Evolutionary conservation across 305 asterid genomes (phyloP).

Genomic region (Petunia hybrid): DNA sequence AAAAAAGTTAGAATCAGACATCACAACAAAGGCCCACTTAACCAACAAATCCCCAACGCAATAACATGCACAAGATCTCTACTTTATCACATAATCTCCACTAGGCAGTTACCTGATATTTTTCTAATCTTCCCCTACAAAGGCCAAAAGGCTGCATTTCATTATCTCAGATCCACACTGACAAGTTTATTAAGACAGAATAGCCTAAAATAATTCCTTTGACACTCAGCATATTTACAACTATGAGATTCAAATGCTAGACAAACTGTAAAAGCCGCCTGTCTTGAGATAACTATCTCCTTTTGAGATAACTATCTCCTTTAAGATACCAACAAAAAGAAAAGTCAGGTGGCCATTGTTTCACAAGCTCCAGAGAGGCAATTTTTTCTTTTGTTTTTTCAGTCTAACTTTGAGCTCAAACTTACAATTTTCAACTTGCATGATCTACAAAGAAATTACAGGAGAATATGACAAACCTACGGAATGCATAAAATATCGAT

Average conservation of each 20-base stretch:
- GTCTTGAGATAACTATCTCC: not conserved
- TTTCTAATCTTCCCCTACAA: slow-evolving; percentile 24
- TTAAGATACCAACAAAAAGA: not conserved
- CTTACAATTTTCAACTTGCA: not conserved
- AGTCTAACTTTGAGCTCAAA: not conserved
- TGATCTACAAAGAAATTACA: slow-evolving; percentile 13
- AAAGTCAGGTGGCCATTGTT: not conserved
- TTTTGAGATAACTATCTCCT: slow-evolving; percentile 5
- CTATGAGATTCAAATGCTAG: not conserved
- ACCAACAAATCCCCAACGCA: slow-evolving; percentile 23
- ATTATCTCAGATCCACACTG: not conserved
- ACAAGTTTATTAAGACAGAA: slow-evolving; percentile 16
- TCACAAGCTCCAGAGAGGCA: not conserved
- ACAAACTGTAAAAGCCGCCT: not conserved
- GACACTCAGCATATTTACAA: not conserved
- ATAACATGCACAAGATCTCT: slow-evolving; percentile 24
- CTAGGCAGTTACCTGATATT: not conserved
- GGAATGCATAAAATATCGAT: slow-evolving; percentile 4
- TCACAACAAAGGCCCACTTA: not conserved
- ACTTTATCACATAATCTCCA: not conserved
- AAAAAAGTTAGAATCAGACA: slow-evolving; percentile 3
- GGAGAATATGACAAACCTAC: slow-evolving; percentile 11
- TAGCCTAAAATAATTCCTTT: not conserved
- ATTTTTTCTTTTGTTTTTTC: not conserved
- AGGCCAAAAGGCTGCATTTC: not conserved